phyloP scores from a whole-genome alignment of 1,139 yeast genomes.

The Groenewaldozyma sp. region DNA sequence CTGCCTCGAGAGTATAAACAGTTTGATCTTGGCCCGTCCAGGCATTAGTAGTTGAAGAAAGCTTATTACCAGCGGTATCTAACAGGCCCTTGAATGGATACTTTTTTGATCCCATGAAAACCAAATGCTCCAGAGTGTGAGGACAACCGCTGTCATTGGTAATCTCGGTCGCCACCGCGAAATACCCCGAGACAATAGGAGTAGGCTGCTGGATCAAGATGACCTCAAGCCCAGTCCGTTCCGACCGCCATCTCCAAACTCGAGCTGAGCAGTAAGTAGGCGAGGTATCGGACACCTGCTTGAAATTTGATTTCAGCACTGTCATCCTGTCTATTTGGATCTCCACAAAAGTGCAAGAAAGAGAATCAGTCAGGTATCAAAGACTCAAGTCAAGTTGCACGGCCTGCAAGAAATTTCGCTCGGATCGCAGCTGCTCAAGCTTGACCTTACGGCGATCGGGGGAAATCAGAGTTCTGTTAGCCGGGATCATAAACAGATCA shows the following conservation, averaged over 20 bases:
- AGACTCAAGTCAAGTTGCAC: no score
- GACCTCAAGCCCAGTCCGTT: conserved; percentile 73
- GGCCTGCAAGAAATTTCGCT: no score
- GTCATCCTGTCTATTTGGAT: no score
- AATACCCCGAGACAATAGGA: conserved; percentile 86
- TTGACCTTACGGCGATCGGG: no score
- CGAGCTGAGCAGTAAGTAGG: conserved; percentile 19
- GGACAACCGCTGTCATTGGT: conserved; percentile 85
- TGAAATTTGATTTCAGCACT: conserved; percentile 11
- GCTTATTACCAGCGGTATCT: conserved; percentile 77
- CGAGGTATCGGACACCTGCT: conserved; percentile 19
- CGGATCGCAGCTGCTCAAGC: no score
- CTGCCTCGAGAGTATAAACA: conserved; percentile 81
- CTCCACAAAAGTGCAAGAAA: no score
- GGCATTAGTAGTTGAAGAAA: conserved; percentile 86
- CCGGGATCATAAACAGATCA: no score
- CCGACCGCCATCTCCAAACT: conserved; percentile 52
- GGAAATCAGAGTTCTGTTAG: no score
- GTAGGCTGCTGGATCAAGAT: conserved; percentile 72
- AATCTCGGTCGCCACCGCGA: conserved; percentile 92
- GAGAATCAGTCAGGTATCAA: no score
- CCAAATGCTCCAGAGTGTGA: conserved; percentile 88
- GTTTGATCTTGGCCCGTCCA: conserved; percentile 98
- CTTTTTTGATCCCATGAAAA: conserved; percentile 87
- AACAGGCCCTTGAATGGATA: conserved; percentile 89